Evolutionary conservation across 176 grass and related monocot species (phyloP), one percentile per base, ranked within the genome.

Genomic region (Cenchrus fungigraminus): DNA sequence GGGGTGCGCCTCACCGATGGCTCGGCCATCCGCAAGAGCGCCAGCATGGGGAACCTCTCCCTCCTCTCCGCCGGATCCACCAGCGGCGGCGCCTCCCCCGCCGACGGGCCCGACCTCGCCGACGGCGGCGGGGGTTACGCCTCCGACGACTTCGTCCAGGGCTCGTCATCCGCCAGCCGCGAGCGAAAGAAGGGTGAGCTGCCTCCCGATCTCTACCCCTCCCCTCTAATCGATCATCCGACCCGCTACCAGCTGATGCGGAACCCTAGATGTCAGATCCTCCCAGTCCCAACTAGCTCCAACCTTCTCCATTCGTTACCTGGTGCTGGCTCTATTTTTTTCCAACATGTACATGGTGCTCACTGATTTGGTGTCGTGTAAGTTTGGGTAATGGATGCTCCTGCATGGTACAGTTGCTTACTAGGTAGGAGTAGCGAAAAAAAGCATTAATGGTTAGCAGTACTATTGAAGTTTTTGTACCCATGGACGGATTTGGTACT

Each of bases 1-100:
- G 97, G 93, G 19, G 97, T 98, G 73, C 88, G 93, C 32, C 90
- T 98, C 82, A 99, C 93, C 43, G 97, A 98, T 74, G 97, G 97
- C 55, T 89, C 88, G 5, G 79, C 79, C 64, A 95, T 98, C 81
- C 88, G 97, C 89, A 95, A 98, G 97, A 92, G 93, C 88, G 97
- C 91, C 43, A 98, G 97, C 83, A 95, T 98, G 93, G 97, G 93
- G 58, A 95, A 96, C 74, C 90, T 98, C 65, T 94, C 96, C 45
- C 93, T 94, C 72, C 91, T 98, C 66, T 81, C 85, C 81, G 91
- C 86, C 47, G 91, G 91, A 94, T 96, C 93, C 83, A 88, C 91
- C 65, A 88, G 87, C 73, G 93, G 91, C 69, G 88, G 95, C 6
- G 93, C 91, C 2, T 96, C 97, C 50, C 97, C 97, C 7, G 91